Evolutionary conservation across 1,284 basidiomycete species (phyloP).

Genomic region (Athelia sp.): DNA sequence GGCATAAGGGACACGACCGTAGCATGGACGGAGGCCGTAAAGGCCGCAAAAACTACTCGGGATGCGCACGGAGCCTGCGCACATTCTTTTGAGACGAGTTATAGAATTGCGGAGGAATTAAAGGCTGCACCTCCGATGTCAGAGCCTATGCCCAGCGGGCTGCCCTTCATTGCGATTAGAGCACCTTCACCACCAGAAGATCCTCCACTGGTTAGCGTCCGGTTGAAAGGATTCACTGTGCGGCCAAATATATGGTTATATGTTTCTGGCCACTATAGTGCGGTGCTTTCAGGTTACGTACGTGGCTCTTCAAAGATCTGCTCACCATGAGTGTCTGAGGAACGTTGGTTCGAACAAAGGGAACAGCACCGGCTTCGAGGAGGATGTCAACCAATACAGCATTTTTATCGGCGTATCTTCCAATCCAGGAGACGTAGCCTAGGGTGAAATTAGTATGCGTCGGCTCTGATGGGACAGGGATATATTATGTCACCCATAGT

Average conservation of each 20-base stretch:
- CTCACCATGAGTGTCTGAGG: slow-evolving; percentile 40
- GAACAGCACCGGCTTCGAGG: slow-evolving; percentile 36
- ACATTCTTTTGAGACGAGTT: too few relatives aligned
- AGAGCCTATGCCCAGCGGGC: slow-evolving; percentile 65
- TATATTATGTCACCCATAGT: slow-evolving; percentile 39
- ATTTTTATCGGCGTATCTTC: slow-evolving; percentile 29
- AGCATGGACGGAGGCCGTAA: slow-evolving; percentile 51
- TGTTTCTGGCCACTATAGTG: slow-evolving; percentile 26
- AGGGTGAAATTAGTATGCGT: slow-evolving; percentile 13
- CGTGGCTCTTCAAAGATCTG: too few relatives aligned
- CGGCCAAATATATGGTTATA: slow-evolving; percentile 32
- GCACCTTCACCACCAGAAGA: slow-evolving; percentile 57
- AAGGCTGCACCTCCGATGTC: slow-evolving; percentile 78
- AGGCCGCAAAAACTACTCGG: slow-evolving; percentile 47
- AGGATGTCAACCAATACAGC: slow-evolving; percentile 36
- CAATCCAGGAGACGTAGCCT: slow-evolving; percentile 38
- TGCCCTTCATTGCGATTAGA: slow-evolving; percentile 54
- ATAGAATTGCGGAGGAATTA: too few relatives aligned
- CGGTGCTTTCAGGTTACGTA: too few relatives aligned
- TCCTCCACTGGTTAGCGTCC: slow-evolving; percentile 44
- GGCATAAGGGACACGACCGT: slow-evolving; percentile 48
- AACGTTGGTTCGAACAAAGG: slow-evolving; percentile 44
- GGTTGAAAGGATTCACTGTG: slow-evolving; percentile 46
- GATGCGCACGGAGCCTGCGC: slow-evolving; percentile 41
- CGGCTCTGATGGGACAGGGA: slow-evolving; percentile 18